Evolutionary conservation across 495 filamentous ascomycete genomes (phyloP).

Genomic region (Penicillium silybi): DNA sequence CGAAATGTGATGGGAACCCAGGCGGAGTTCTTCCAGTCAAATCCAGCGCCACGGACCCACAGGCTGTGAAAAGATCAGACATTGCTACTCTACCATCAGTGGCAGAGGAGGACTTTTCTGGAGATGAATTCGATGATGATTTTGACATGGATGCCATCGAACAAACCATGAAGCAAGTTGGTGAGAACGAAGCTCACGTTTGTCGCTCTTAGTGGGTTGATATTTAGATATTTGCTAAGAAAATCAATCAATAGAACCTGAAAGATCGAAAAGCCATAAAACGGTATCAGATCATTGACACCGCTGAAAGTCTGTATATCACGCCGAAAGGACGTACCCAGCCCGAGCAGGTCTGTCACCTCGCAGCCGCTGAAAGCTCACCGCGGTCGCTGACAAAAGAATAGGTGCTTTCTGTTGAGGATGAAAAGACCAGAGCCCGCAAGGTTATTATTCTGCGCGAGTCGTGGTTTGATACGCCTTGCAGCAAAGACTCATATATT

Average conservation of each 20-base stretch:
- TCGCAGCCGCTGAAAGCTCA: not conserved
- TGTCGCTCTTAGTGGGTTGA: constrained; percentile 40
- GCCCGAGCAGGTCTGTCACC: constrained; percentile 63
- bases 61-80: constrained; percentile 3
- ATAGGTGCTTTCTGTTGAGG: constrained; percentile 72
- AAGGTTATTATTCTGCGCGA: constrained; percentile 75
- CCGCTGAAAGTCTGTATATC: constrained; percentile 62
- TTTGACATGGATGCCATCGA: constrained; percentile 44
- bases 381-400: constrained; percentile 22
- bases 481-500: constrained; percentile 67
- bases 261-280: constrained; percentile 69
- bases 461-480: constrained; percentile 78
- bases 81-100: not conserved
- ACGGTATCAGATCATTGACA: constrained; percentile 72
- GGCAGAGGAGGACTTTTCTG: constrained; percentile 19
- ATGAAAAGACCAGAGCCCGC: constrained; percentile 60
- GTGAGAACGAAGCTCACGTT: constrained; percentile 34
- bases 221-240: constrained; percentile 40
- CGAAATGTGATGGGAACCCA: constrained; percentile 39
- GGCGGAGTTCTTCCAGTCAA: constrained; percentile 47
- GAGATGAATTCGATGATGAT: constrained; percentile 45
- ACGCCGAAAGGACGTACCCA: constrained; percentile 55
- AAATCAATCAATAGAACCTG: constrained; percentile 40
- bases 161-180: constrained; percentile 37
- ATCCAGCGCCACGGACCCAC: constrained; percentile 1